These are phyloP conservation scores for Brasenia schreberi DNA, from an alignment of 164 flowering plant species.

Conservation along the genomic window DNA sequence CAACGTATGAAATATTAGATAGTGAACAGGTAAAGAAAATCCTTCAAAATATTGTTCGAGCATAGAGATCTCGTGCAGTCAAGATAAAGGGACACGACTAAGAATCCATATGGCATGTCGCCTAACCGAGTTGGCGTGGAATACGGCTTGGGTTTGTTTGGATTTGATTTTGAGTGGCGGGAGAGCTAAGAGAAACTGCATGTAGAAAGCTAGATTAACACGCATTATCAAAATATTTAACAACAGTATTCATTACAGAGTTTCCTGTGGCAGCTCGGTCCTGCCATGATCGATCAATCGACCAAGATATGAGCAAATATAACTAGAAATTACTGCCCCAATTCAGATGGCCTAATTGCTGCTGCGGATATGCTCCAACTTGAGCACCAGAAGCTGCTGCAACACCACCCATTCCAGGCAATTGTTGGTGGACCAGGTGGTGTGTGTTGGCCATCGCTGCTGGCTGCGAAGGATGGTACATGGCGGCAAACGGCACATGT, in stretches of 20 bases:
- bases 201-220: not conserved
- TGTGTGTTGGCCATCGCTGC: conserved; percentile 55
- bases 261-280: not conserved
- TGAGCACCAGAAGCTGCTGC: conserved; percentile 60
- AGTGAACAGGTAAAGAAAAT: too few relatives aligned
- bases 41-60: too few relatives aligned
- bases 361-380: conserved; percentile 77
- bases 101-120: too few relatives aligned
- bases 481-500: conserved; percentile 70
- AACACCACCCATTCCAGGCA: conserved; percentile 51
- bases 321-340: conserved; percentile 36
- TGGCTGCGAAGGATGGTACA: conserved; percentile 56
- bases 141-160: too few relatives aligned
- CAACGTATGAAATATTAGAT: too few relatives aligned
- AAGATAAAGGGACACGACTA: too few relatives aligned
- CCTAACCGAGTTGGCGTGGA: too few relatives aligned
- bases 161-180: too few relatives aligned
- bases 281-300: not conserved
- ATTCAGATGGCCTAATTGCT: conserved; percentile 67
- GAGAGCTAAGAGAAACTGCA: too few relatives aligned
- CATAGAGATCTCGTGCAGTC: too few relatives aligned
- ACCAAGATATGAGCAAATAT: not conserved
- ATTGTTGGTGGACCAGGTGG: conserved; percentile 35
- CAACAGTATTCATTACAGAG: not conserved
- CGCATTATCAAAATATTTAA: not conserved